Evolutionary conservation across 2,329 filamentous ascomycete species (phyloP), one percentile per base, ranked within the genome.

Genomic region (Allantophomopsis cytisporea): DNA sequence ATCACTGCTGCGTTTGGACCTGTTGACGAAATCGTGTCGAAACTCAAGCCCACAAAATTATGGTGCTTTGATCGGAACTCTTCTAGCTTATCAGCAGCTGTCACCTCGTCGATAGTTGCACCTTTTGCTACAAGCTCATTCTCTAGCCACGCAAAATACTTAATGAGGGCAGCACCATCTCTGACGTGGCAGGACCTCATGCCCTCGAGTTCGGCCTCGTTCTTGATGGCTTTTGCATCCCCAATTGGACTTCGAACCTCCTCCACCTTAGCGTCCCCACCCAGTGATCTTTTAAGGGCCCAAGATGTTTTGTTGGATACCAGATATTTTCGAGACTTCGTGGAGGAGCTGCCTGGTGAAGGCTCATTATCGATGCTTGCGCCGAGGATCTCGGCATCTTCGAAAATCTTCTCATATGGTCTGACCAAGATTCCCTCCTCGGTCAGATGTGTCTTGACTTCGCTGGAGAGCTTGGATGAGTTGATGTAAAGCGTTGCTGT

Each of bases 91-190:
- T 95, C 85, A 13, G 88, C 87, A n/a, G 76, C 91, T 48, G 84
- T 71, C 2, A 95, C 86, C 57, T 98, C 91, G 53, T 96, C 87
- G 7, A 98, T 61, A 4, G 65, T 71, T 1, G 71, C 71, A 45
- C 82, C 81, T 57, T 89, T 80, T 47, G 69, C 74, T 42, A 84
- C 56, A 17, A 98, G 66, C 54, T 95, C 81, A 51, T 95, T 75
- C 59, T 98, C 91, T 3, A 98, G 71, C 91, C 91, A 98, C 11
- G 91, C 86, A 58, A 98, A 95, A 58, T 87, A 98, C 56, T 94
- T 79, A 41, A 77, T 88, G 44, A 96, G 61, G 2, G 91, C 89
- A 36, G 86, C 87, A 36, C 91, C 91, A 53, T 98, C 91, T 46
- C 91, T 78, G 49, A 96, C 76, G 56, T 98, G 91, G 55, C 91